Evolutionary conservation across 2,329 filamentous ascomycete genomes (phyloP).

Genomic region (Pyrenochaeta sp.): DNA sequence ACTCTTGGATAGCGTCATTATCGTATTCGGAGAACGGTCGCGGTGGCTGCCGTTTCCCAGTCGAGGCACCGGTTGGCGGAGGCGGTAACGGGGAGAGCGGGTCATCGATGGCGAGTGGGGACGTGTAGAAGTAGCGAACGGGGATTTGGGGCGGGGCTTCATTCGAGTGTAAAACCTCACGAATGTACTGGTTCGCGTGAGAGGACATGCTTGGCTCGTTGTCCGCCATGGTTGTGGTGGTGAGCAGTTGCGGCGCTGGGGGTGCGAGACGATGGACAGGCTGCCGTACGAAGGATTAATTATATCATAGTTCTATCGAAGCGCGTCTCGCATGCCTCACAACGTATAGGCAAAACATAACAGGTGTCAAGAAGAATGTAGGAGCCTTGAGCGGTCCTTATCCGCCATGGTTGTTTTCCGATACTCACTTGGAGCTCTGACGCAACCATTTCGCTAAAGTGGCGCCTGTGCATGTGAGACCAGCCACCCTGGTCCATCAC

Average conservation of each 20-base stretch:
- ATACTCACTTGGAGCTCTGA: conserved; percentile 35
- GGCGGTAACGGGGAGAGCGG: conserved; percentile 75
- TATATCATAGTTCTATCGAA: conserved; percentile 20
- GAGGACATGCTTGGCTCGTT: conserved; percentile 35
- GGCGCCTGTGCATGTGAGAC: conserved; percentile 30
- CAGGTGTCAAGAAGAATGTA: conserved; percentile 12
- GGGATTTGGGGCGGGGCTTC: conserved; percentile 46
- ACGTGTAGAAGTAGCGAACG: conserved; percentile 80
- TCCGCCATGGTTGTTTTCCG: conserved; percentile 18
- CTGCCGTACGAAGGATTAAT: conserved; percentile 9
- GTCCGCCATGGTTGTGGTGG: conserved; percentile 23
- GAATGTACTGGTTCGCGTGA: conserved; percentile 55
- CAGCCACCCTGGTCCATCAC: not conserved
- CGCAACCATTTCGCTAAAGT: conserved; percentile 36
- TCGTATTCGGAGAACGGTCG: conserved; percentile 82
- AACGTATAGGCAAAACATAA: conserved; percentile 4
- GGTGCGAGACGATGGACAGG: conserved; percentile 5
- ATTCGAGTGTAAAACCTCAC: conserved; percentile 52
- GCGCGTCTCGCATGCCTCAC: conserved; percentile 13
- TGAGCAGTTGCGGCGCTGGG: conserved; percentile 7
- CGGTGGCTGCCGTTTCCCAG: conserved; percentile 66
- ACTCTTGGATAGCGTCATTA: conserved; percentile 79
- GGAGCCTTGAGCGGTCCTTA: conserved; percentile 27
- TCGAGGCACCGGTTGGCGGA: conserved; percentile 57
- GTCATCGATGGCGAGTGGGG: conserved; percentile 84